These are phyloP conservation scores for Penstemon eatonii DNA, from an alignment of 257 asterid species.

Conservation along the genomic window DNA sequence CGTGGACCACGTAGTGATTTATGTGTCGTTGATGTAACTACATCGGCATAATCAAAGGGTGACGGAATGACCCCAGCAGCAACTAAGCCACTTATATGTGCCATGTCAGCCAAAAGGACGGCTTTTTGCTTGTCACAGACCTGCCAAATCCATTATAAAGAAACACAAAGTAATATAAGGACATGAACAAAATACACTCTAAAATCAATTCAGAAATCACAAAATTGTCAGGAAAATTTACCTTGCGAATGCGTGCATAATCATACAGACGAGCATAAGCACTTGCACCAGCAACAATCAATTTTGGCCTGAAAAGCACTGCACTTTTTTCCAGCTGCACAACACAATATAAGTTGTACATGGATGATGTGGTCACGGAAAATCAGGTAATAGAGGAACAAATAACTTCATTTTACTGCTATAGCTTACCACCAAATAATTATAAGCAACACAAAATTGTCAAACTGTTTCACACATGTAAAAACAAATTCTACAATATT, in stretches of 20 bases:
- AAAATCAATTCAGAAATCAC: background rate
- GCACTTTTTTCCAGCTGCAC: constrained; percentile 95
- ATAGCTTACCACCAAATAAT: background rate
- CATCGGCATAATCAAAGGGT: constrained; percentile 93
- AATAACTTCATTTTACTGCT: background rate
- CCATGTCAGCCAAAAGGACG: constrained; percentile 93
- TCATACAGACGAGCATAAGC: constrained; percentile 95
- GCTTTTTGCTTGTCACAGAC: constrained; percentile 95
- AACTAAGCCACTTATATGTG: constrained; percentile 96
- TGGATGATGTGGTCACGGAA: constrained; percentile 7
- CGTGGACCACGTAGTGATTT: constrained; percentile 97
- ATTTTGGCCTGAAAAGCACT: constrained; percentile 84
- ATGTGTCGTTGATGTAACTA: constrained; percentile 96
- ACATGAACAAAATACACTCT: background rate
- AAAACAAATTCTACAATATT: constrained; percentile 18
- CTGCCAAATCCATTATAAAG: constrained; percentile 43
- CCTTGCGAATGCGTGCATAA: constrained; percentile 91
- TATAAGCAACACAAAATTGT: constrained; percentile 8
- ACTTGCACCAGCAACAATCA: constrained; percentile 98
- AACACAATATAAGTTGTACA: constrained; percentile 25
- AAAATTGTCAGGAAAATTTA: constrained; percentile 23
- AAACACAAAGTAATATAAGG: background rate
- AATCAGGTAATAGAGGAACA: constrained; percentile 16
- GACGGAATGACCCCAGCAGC: constrained; percentile 99
- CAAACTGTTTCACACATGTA: constrained; percentile 1